Percentiles rank a stretch among this genome's conserved stretches.
Evolutionary conservation across 179 eudicot genomes (phyloP).

Genomic region (Camellia oleifera): DNA sequence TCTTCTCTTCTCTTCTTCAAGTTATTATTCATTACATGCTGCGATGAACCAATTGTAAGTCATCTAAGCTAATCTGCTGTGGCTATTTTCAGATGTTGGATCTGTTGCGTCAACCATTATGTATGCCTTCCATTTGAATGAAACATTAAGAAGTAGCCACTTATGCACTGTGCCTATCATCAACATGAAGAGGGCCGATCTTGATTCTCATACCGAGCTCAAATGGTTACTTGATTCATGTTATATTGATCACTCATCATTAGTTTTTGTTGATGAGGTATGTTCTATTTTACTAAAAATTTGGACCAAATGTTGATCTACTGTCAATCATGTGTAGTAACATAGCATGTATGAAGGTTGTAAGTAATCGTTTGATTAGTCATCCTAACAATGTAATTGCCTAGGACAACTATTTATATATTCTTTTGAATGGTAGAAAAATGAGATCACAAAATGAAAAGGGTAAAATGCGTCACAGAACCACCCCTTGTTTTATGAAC

Average conservation of each 20-base stretch:
- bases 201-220: conserved; percentile 32
- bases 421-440: not conserved
- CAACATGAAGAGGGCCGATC: conserved; percentile 47
- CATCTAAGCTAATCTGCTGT: not conserved
- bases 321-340: not conserved
- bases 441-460: not conserved
- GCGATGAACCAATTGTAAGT: not conserved
- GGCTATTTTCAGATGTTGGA: conserved; percentile 35
- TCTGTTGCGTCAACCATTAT: conserved; percentile 43
- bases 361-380: not conserved
- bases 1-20: not conserved
- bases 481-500: not conserved
- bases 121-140: conserved; percentile 45
- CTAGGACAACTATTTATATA: not conserved
- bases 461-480: not conserved
- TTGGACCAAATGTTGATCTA: not conserved
- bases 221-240: conserved; percentile 45
- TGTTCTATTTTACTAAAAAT: conserved; percentile 5
- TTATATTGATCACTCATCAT: conserved; percentile 30
- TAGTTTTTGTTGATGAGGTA: conserved; percentile 47
- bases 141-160: conserved; percentile 22
- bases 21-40: not conserved
- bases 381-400: not conserved
- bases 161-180: conserved; percentile 44
- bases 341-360: not conserved